A percentile compares a stretch with the other conserved stretches of the same genome.
These are phyloP conservation scores for Dianthus caryophyllus DNA, from an alignment of 148 eudicot genomes.

Conservation along the genomic window DNA sequence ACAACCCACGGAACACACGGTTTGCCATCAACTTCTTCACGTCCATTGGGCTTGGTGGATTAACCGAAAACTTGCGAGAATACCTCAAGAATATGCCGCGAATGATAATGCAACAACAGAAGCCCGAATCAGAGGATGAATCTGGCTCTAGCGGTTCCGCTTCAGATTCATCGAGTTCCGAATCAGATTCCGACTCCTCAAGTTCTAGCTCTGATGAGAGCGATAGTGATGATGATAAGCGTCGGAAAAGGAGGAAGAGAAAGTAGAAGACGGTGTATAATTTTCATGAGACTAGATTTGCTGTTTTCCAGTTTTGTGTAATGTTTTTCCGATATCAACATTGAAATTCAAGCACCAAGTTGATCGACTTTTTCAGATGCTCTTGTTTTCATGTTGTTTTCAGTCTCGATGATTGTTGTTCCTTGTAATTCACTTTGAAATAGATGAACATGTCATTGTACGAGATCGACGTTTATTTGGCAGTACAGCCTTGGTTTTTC, in stretches of 20 bases:
- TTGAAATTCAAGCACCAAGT: neutral
- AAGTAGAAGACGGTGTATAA: constrained; percentile 8
- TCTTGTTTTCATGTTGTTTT: neutral
- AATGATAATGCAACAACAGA: constrained; percentile 83
- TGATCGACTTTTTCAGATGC: neutral
- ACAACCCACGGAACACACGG: constrained; percentile 75
- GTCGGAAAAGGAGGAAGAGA: constrained; percentile 50
- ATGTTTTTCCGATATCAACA: neutral
- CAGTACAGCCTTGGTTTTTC: too few species aligned
- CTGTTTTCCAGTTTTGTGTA: constrained; percentile 4
- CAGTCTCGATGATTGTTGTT: too few species aligned
- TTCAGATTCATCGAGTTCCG: constrained; percentile 27
- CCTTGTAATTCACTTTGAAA: too few species aligned
- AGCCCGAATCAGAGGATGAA: constrained; percentile 53
- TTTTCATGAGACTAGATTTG: neutral
- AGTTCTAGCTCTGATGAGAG: constrained; percentile 51
- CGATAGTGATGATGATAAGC: constrained; percentile 36
- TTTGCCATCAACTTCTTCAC: constrained; percentile 88
- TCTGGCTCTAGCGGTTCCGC: constrained; percentile 45
- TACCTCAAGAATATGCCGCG: constrained; percentile 87
- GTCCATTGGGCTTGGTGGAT: constrained; percentile 84
- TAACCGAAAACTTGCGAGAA: constrained; percentile 81
- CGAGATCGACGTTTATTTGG: too few species aligned
- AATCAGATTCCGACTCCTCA: constrained; percentile 42
- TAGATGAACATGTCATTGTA: too few species aligned